phyloP scores from a whole-genome alignment of 345 rosid species.

The Euphorbia peplus region DNA sequence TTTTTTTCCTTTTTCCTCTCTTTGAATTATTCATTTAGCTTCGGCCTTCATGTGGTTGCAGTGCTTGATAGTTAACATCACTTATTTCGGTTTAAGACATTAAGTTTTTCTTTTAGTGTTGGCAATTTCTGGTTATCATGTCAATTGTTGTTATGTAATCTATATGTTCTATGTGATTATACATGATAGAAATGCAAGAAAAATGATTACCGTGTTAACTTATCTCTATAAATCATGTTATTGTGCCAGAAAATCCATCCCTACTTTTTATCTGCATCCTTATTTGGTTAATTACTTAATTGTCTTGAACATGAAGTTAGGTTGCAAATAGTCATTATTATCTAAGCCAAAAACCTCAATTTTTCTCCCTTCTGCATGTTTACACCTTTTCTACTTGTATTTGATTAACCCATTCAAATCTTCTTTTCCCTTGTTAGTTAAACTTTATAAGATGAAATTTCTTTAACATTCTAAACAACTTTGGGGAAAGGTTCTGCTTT shows the following conservation, averaged over 20 bases:
- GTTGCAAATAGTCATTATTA: too few species aligned
- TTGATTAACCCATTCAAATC: not conserved
- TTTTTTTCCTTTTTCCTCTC: conserved; percentile 1
- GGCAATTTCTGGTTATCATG: too few species aligned
- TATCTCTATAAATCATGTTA: too few species aligned
- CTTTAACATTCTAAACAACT: not conserved
- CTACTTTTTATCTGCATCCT: not conserved
- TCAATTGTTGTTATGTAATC: too few species aligned
- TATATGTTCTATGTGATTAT: too few species aligned
- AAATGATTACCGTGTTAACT: too few species aligned
- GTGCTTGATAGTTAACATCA: not conserved
- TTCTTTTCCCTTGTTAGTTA: too few species aligned
- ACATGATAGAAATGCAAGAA: too few species aligned
- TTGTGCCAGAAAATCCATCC: not conserved
- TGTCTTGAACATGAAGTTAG: not conserved
- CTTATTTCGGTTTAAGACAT: not conserved
- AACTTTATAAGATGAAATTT: not conserved
- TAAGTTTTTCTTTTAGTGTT: too few species aligned
- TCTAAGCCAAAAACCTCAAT: not conserved
- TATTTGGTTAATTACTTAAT: not conserved
- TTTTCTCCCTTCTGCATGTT: not conserved
- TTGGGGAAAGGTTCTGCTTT: not conserved
- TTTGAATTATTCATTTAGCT: not conserved
- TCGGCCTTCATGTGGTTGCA: conserved; percentile 2
- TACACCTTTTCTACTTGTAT: not conserved